Evolutionary conservation across 768 basidiomycete genomes (phyloP).

Genomic region (Inosperma sp.): DNA sequence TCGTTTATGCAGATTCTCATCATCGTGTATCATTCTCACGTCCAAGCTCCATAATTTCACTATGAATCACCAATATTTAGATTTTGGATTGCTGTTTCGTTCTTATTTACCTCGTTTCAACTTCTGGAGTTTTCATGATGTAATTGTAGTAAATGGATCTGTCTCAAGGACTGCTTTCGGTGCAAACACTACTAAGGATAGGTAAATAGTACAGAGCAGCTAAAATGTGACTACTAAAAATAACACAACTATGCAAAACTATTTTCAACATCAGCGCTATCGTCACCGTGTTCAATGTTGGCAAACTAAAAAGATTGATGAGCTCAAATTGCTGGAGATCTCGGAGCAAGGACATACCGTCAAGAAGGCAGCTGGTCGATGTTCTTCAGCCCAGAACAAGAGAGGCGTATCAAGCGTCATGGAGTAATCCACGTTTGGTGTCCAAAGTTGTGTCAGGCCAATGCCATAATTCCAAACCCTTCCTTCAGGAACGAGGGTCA

Average conservation of each 20-base stretch:
- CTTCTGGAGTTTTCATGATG: too few species aligned
- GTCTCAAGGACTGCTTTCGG: neutral
- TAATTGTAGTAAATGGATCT: too few species aligned
- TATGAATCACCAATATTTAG: constrained; percentile 45
- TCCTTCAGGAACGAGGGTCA: constrained; percentile 92
- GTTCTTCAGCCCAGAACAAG: constrained; percentile 94
- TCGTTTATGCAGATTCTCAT: constrained; percentile 25
- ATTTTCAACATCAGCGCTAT: constrained; percentile 94
- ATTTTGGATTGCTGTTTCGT: constrained; percentile 1
- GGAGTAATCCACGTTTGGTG: constrained; percentile 71
- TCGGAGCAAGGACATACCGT: constrained; percentile 50
- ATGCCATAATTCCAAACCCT: constrained; percentile 97
- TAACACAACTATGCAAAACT: constrained; percentile 65
- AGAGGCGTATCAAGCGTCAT: constrained; percentile 91
- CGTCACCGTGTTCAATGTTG: constrained; percentile 83
- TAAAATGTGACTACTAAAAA: constrained; percentile 11
- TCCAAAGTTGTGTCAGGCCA: constrained; percentile 89
- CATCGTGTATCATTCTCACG: constrained; percentile 40
- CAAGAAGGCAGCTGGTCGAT: constrained; percentile 91
- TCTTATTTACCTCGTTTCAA: constrained; percentile 7
- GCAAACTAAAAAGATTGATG: constrained; percentile 58
- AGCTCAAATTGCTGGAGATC: neutral
- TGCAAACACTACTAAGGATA: neutral
- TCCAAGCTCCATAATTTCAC: constrained; percentile 50
- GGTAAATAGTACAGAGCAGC: constrained; percentile 5